A percentile compares a stretch with the other conserved stretches of the same genome.
Conservation (phyloP, 352 stramenopile genomes). For the Globisporangium takayamanum region DNA sequence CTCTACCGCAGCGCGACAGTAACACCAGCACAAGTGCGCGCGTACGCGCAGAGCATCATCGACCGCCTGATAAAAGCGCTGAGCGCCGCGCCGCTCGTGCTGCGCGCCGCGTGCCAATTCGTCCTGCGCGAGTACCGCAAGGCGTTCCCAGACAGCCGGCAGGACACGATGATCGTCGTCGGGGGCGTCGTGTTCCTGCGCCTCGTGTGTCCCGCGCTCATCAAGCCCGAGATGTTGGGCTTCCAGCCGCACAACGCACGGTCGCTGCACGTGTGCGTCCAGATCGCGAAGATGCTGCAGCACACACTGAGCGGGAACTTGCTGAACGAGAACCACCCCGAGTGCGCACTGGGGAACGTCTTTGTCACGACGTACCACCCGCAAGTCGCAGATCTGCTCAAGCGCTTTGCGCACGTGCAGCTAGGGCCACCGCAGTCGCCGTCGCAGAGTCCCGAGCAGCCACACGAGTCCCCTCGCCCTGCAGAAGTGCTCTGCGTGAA, state of each 20-base stretch:
- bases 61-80: constrained; percentile 66
- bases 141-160: constrained; percentile 54
- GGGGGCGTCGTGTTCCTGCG: constrained; percentile 70
- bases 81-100: constrained; percentile 62
- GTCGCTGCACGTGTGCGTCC: constrained; percentile 49
- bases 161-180: constrained; percentile 63
- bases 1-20: constrained; percentile 32
- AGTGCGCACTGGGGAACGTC: constrained; percentile 40
- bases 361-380: constrained; percentile 65
- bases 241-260: constrained; percentile 48
- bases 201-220: constrained; percentile 65
- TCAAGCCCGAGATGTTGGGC: constrained; percentile 80
- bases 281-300: constrained; percentile 80
- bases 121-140: constrained; percentile 67
- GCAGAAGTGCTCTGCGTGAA: constrained; percentile 21
- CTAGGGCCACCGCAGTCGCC: constrained; percentile 6
- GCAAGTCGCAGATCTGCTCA: constrained; percentile 53
- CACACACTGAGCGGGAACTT: constrained; percentile 58
- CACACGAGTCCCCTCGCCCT: constrained; percentile 4
- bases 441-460: constrained; percentile 10
- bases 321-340: constrained; percentile 38
- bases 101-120: constrained; percentile 66
- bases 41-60: constrained; percentile 55
- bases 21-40: constrained; percentile 33
- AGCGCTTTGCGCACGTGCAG: constrained; percentile 52